Conservation (phyloP, 352 stramenopile genomes). For the Globisporangium camurandrum region DNA sequence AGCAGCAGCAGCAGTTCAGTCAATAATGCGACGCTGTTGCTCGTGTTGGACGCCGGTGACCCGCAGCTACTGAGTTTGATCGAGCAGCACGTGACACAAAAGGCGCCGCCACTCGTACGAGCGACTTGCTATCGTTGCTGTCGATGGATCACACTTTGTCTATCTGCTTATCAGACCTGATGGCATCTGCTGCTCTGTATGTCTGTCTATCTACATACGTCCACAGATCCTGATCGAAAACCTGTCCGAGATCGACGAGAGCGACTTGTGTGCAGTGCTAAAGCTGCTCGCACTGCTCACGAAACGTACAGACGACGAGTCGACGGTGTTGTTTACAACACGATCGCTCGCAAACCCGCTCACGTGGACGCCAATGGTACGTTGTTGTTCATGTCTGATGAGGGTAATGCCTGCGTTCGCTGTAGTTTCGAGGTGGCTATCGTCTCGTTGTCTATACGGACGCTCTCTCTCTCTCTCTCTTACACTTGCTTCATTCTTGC, state of each 20-base stretch:
- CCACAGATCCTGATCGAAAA: slow-evolving; percentile 44
- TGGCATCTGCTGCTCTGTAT: neutral
- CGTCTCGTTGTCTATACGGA: too few species aligned
- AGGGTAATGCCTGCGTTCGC: neutral
- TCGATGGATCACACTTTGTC: too few species aligned
- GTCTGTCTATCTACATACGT: neutral
- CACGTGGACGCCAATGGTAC: slow-evolving; percentile 42
- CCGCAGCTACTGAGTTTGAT: slow-evolving; percentile 22
- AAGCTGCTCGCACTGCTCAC: slow-evolving; percentile 31
- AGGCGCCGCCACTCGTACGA: slow-evolving; percentile 17
- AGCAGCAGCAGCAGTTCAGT: neutral
- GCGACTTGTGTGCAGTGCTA: slow-evolving; percentile 22
- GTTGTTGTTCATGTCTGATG: neutral
- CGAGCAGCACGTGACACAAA: slow-evolving; percentile 36
- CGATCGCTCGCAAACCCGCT: slow-evolving; percentile 23
- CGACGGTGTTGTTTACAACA: slow-evolving; percentile 34
- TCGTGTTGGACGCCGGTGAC: slow-evolving; percentile 42
- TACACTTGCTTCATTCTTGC: neutral
- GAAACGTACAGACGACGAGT: slow-evolving; percentile 29
- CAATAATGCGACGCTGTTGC: slow-evolving; percentile 12
- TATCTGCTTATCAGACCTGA: too few species aligned
- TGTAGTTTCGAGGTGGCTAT: too few species aligned
- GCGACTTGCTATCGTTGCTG: neutral
- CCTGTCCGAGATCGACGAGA: slow-evolving; percentile 33
- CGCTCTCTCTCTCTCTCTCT: neutral